Base-by-base conservation (phyloP, 2,329 filamentous ascomycete genomes). In the Dactylella cylindrospora region DNA sequence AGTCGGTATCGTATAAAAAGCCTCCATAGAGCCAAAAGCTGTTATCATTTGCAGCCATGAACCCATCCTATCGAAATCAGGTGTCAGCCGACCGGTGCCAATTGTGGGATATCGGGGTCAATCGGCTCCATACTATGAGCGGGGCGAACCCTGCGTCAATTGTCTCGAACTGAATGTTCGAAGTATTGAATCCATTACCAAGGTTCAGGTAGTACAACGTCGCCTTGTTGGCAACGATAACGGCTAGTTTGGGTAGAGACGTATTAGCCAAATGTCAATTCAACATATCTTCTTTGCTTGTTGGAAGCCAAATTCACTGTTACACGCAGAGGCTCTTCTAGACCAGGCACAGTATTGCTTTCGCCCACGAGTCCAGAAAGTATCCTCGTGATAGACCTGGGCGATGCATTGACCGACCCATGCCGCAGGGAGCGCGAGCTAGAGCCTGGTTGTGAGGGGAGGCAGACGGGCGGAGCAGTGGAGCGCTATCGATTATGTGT, bases 41-140 rank as follows among this genome's bases (percentile, higher is more conserved):
- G 28, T 69, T 67, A 17, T 69, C 59, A 43, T 69, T 69, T 20
- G 66, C 67, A 15, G 67, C 43, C 66, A 69, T 68, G 33, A 67
- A 67, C 15, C 67, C 67, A 52, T 67, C 39, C 28, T 55, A 29
- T 7, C 19, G 23, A 17, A 33, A 35, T 9, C 26, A 15, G 13
- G 25, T 31, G 32, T 41, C 19, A 50, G 25, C 23, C 26, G 22
- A 20, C 23, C 9, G 32, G 15, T 36, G 46, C 33, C 19, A 51
- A 26, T 13, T 41, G 25, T 19, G 15, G 17, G 17, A 28, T 51
- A 40, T 31, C 17, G 13, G 7, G 20, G 38, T 17, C 12, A n/a
- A 19, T 17, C 22, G 10, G 23, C 8, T 29, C 22, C 51, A 13
- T 57, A 55, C 59, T 28, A 49, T 57, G 19, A 64, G 45, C 15